Evolutionary conservation across 768 basidiomycete genomes (phyloP).

Genomic region (Lactifluus piperatus): DNA sequence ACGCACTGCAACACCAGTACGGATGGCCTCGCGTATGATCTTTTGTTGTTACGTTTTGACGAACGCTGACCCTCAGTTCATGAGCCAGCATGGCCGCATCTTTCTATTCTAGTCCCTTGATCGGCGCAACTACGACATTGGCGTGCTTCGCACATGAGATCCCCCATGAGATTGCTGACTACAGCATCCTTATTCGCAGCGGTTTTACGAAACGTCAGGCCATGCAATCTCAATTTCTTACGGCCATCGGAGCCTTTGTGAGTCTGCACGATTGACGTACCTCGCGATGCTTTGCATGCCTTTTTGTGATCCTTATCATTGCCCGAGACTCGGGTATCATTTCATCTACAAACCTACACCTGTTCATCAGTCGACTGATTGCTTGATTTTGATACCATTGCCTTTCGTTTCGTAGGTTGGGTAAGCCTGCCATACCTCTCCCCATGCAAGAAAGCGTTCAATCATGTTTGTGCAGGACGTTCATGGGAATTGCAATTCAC

Average conservation of each 20-base stretch:
- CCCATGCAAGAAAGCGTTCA: background rate
- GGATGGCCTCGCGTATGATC: conserved; percentile 80
- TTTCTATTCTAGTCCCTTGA: conserved; percentile 92
- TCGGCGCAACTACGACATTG: conserved; percentile 90
- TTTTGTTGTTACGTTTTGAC: conserved; percentile 16
- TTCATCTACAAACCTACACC: background rate
- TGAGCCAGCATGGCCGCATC: conserved; percentile 77
- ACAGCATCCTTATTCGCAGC: conserved; percentile 84
- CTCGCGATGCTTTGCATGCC: conserved; percentile 14
- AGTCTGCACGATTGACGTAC: conserved; percentile 29
- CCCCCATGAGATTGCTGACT: conserved; percentile 95
- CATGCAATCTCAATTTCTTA: conserved; percentile 89
- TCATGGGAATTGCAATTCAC: conserved; percentile 82
- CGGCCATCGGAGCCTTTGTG: conserved; percentile 88
- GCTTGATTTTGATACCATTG: conserved; percentile 4
- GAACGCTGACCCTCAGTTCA: background rate
- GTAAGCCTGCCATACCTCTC: conserved; percentile 15
- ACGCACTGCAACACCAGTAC: conserved; percentile 43
- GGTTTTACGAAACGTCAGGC: conserved; percentile 88
- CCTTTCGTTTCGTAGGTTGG: conserved; percentile 21
- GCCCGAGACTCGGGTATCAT: conserved; percentile 9
- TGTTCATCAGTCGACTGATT: background rate
- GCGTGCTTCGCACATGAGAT: conserved; percentile 95
- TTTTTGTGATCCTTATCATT: conserved; percentile 22
- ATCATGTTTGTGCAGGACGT: conserved; percentile 44